Evolutionary conservation across 148 eudicot species (phyloP), one percentile per base, ranked within the genome.

Genomic region (Camellia sinensis): DNA sequence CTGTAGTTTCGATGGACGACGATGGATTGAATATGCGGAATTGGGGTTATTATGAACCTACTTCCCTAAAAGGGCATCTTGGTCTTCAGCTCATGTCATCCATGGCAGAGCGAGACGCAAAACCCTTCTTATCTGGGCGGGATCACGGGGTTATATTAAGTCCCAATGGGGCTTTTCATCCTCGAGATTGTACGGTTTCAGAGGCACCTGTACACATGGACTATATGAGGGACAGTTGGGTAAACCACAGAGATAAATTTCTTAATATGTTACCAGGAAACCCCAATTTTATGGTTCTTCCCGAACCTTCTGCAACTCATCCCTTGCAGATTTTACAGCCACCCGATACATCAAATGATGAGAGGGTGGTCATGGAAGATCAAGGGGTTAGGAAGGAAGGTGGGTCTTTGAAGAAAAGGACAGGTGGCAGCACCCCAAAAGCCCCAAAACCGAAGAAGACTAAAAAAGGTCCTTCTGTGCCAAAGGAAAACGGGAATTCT

Each of bases 11-110:
- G 45, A 89, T 89, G 91, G 91, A 87, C 53, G 91, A 89, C 60
- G 89, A 89, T 46, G 86, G 85, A 15, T 82, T 86, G 52, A 86
- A 85, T 67, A 80, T 88, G 69, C 82, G 85, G 40, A 89, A 89
- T 65, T 89, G 91, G 91, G 88, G 88, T 68, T 89, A 85, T 74
- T 89, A 89, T 79, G 91, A 89, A 66, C 88, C 91, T 29, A 29
- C 37, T 43, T 74, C 88, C 56, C 63, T 83, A 9, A 87, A 85
- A 44, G 84, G 82, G 37, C 76, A 83, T 68, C 87, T 87, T 5
- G 85, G 87, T 64, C 77, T 89, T 45, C 91, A 84, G 80, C 88
- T 89, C 67, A 87, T 89, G 85, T 62, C 91, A 19, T 78, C 91
- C 11, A n/a, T 82, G 68, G 75, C 56, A 3, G 89, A 87, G 10